A percentile compares a stretch with the other conserved stretches of the same genome.
Evolutionary conservation across 805 yeast species (phyloP).

Genomic region (Yamadazyma ubonensis): DNA sequence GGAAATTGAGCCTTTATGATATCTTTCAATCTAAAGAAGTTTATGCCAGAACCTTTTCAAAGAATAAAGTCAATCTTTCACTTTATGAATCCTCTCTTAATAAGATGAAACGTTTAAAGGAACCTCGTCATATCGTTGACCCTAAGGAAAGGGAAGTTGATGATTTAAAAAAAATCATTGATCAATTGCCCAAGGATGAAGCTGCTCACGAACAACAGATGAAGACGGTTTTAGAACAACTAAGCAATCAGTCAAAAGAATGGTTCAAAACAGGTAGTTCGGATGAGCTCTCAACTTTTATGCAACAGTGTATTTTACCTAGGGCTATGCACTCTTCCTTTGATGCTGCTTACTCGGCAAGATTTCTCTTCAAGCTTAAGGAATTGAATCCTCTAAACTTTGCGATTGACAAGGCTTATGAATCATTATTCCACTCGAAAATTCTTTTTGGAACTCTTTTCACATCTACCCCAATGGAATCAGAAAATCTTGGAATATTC

Average conservation of each 20-base stretch:
- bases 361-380: slow-evolving; percentile 57
- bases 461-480: slow-evolving; percentile 71
- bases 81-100: slow-evolving; percentile 7
- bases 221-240: too few species aligned
- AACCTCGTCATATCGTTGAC: slow-evolving; percentile 16
- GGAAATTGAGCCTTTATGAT: slow-evolving; percentile 74
- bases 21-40: slow-evolving; percentile 51
- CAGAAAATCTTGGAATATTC: slow-evolving; percentile 81
- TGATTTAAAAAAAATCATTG: slow-evolving; percentile 18
- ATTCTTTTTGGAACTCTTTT: slow-evolving; percentile 59
- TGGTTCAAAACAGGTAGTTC: slow-evolving; percentile 1
- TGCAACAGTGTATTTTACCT: slow-evolving; percentile 71
- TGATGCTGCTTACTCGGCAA: slow-evolving; percentile 72
- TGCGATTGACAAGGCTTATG: slow-evolving; percentile 38
- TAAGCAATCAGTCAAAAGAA: too few species aligned
- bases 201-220: neutral
- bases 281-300: slow-evolving; percentile 28
- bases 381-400: slow-evolving; percentile 33
- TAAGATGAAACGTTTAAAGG: slow-evolving; percentile 6
- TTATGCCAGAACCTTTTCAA: slow-evolving; percentile 50
- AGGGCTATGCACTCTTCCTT: slow-evolving; percentile 74
- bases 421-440: slow-evolving; percentile 47
- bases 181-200: slow-evolving; percentile 25
- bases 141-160: slow-evolving; percentile 24
- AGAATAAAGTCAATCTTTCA: slow-evolving; percentile 25